Conservation (phyloP, 2,329 filamentous ascomycete species). For the Fusarium brevicatenulatum region DNA sequence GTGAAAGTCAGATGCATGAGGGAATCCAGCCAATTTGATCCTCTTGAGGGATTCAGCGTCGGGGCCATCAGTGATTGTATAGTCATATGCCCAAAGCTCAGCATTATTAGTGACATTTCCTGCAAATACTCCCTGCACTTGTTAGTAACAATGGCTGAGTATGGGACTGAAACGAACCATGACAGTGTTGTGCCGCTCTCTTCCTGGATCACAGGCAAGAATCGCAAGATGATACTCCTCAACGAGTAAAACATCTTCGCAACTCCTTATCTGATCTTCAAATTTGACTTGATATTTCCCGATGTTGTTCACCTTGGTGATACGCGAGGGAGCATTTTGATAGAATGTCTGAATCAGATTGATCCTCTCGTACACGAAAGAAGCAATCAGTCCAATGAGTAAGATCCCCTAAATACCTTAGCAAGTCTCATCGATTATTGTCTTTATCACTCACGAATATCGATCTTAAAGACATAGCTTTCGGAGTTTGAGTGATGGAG, state of each 20-base stretch:
- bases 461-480: constrained; percentile 9
- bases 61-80: constrained; percentile 34
- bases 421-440: background rate
- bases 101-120: constrained; percentile 37
- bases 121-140: constrained; percentile 41
- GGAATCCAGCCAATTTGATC: constrained; percentile 38
- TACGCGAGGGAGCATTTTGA: constrained; percentile 46
- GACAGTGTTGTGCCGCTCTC: constrained; percentile 55
- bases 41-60: constrained; percentile 34
- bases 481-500: background rate
- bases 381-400: constrained; percentile 9
- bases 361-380: constrained; percentile 28
- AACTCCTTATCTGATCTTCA: constrained; percentile 51
- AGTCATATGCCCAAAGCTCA: constrained; percentile 52
- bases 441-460: background rate
- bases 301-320: constrained; percentile 45
- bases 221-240: constrained; percentile 51
- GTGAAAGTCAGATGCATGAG: constrained; percentile 49
- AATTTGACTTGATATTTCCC: constrained; percentile 48
- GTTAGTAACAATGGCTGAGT: background rate
- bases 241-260: constrained; percentile 53
- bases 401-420: constrained; percentile 6
- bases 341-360: constrained; percentile 37
- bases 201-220: constrained; percentile 52
- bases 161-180: constrained; percentile 46